These are phyloP conservation scores for Plantago rigida DNA, from an alignment of 305 asterid genomes.

Conservation along the genomic window DNA sequence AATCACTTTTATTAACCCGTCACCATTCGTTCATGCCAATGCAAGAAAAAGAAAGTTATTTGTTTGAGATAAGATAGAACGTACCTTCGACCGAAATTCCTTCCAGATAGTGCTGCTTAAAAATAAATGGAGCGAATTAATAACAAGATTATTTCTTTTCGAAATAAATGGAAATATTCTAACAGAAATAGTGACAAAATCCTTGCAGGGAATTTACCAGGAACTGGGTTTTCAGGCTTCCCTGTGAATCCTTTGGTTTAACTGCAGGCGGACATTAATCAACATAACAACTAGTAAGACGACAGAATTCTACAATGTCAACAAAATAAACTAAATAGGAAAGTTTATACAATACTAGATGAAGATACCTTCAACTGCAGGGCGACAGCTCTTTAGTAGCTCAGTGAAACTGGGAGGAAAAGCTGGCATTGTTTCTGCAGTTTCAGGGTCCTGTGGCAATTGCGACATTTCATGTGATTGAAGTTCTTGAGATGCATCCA, in stretches of 20 bases:
- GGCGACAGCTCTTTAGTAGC: slow-evolving; percentile 51
- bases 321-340: neutral
- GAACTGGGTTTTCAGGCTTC: slow-evolving; percentile 51
- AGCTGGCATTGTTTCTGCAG: slow-evolving; percentile 30
- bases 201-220: slow-evolving; percentile 36
- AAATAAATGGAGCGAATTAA: slow-evolving; percentile 18
- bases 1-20: neutral
- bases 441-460: slow-evolving; percentile 27
- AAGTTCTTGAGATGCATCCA: slow-evolving; percentile 33
- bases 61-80: slow-evolving; percentile 7
- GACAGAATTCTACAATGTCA: neutral
- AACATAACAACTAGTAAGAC: slow-evolving; percentile 14
- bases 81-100: slow-evolving; percentile 69
- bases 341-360: slow-evolving; percentile 13
- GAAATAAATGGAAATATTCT: neutral
- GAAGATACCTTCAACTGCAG: slow-evolving; percentile 32
- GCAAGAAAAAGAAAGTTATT: slow-evolving; percentile 13
- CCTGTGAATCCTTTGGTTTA: slow-evolving; percentile 32
- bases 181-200: slow-evolving; percentile 4
- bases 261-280: slow-evolving; percentile 30
- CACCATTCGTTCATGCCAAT: slow-evolving; percentile 2
- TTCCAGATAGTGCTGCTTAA: slow-evolving; percentile 59
- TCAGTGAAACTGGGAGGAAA: slow-evolving; percentile 78
- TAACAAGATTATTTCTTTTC: neutral
- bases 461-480: slow-evolving; percentile 26